phyloP scores from a whole-genome alignment of 805 yeast species.

The Candida tammaniensis region DNA sequence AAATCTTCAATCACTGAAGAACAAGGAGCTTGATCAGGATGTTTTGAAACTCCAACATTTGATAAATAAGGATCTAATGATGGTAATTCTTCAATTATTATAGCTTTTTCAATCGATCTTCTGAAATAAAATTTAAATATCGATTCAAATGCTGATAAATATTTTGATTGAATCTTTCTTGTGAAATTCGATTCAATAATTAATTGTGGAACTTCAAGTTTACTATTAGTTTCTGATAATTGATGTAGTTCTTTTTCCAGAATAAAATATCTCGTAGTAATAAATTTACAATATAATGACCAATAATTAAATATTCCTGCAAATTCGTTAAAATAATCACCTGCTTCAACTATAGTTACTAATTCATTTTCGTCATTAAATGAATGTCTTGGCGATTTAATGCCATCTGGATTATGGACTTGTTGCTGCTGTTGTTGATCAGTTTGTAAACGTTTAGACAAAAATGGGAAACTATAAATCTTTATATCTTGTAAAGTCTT shows the following conservation, averaged over 20 bases:
- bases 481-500: conserved; percentile 53
- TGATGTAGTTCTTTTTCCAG: neutral
- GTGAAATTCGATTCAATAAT: conserved; percentile 53
- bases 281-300: conserved; percentile 74
- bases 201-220: conserved; percentile 47
- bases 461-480: conserved; percentile 40
- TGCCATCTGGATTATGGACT: conserved; percentile 3
- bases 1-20: conserved; percentile 87
- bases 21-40: conserved; percentile 62
- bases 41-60: conserved; percentile 12
- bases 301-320: conserved; percentile 80
- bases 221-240: conserved; percentile 7
- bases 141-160: conserved; percentile 61
- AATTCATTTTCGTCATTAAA: conserved; percentile 32
- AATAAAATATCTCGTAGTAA: conserved; percentile 59
- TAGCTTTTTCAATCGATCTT: conserved; percentile 78
- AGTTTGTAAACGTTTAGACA: conserved; percentile 14
- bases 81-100: conserved; percentile 76
- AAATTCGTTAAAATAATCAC: conserved; percentile 66
- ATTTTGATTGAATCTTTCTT: conserved; percentile 49
- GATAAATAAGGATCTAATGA: conserved; percentile 37
- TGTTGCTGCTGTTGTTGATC: conserved; percentile 4
- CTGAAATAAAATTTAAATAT: conserved; percentile 66
- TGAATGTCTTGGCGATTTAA: conserved; percentile 8
- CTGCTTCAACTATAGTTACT: conserved; percentile 59